phyloP scores from a whole-genome alignment of 2,329 filamentous ascomycete species.

The Rutstroemia sydowiana region DNA sequence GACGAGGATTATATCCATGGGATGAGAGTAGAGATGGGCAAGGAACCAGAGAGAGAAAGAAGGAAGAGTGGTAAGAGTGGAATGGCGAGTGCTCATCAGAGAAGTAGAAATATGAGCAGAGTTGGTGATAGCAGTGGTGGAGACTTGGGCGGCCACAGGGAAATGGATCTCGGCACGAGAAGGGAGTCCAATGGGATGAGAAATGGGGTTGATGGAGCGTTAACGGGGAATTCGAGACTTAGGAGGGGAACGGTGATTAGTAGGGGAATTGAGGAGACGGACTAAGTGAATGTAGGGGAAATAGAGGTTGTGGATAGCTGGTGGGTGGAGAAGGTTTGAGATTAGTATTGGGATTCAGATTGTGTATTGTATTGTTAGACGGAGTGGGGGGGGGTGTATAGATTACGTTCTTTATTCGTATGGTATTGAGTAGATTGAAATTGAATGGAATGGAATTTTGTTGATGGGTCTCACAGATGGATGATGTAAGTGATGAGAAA shows the following conservation, averaged over 20 bases:
- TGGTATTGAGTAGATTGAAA: not conserved
- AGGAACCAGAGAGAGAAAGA: not conserved
- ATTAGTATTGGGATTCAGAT: too few species aligned
- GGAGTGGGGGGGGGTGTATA: not conserved
- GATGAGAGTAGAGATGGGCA: not conserved
- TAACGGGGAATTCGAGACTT: constrained; percentile 1
- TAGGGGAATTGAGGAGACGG: not conserved
- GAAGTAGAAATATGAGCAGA: not conserved
- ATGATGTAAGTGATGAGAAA: too few species aligned
- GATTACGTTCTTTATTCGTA: not conserved
- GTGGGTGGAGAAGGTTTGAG: not conserved
- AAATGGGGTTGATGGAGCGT: not conserved
- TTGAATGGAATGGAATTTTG: too few species aligned
- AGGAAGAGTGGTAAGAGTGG: not conserved
- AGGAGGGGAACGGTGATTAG: constrained; percentile 1
- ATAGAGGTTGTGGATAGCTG: too few species aligned
- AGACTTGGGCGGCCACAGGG: constrained; percentile 19
- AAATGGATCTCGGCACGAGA: constrained; percentile 13
- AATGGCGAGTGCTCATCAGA: not conserved
- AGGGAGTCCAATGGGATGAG: not conserved
- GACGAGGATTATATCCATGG: not conserved
- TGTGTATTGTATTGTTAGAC: not conserved
- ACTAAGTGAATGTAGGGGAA: too few species aligned
- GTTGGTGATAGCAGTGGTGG: constrained; percentile 13
- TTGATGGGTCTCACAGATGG: too few species aligned